Evolutionary conservation across 257 asterid genomes (phyloP).

Genomic region (Sherardia arvensis): DNA sequence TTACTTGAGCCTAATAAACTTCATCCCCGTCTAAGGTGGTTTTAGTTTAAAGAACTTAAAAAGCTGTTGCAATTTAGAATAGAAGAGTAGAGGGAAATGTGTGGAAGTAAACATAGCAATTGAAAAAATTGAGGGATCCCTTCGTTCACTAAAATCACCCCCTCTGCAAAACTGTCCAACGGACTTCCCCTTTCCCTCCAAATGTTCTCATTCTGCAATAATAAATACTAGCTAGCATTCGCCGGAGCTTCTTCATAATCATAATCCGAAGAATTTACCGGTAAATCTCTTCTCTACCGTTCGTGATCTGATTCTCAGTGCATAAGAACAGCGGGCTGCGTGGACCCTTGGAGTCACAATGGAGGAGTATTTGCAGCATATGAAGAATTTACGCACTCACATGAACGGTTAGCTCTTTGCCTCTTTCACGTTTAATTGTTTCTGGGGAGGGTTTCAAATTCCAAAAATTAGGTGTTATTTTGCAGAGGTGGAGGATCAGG

Average conservation of each 20-base stretch:
- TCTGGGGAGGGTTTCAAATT: neutral
- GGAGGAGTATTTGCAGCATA: constrained; percentile 76
- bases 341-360: constrained; percentile 14
- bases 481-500: constrained; percentile 95
- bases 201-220: neutral
- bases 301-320: neutral
- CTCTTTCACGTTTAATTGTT: neutral
- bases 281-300: neutral
- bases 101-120: too few species aligned
- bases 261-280: neutral
- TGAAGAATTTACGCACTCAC: constrained; percentile 82
- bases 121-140: neutral
- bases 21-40: too few species aligned
- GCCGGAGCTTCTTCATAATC: neutral
- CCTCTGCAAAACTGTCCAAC: too few species aligned
- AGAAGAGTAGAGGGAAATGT: too few species aligned
- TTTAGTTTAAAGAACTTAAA: too few species aligned
- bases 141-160: too few species aligned
- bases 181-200: constrained; percentile 10
- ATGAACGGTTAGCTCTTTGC: constrained; percentile 47
- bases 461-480: neutral
- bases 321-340: neutral
- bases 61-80: too few species aligned
- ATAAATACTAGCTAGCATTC: neutral
- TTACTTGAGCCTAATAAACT: too few species aligned